Evolutionary conservation across 2,329 filamentous ascomycete genomes (phyloP), one percentile per base, ranked within the genome.

Genomic region (Talaromyces sp.): DNA sequence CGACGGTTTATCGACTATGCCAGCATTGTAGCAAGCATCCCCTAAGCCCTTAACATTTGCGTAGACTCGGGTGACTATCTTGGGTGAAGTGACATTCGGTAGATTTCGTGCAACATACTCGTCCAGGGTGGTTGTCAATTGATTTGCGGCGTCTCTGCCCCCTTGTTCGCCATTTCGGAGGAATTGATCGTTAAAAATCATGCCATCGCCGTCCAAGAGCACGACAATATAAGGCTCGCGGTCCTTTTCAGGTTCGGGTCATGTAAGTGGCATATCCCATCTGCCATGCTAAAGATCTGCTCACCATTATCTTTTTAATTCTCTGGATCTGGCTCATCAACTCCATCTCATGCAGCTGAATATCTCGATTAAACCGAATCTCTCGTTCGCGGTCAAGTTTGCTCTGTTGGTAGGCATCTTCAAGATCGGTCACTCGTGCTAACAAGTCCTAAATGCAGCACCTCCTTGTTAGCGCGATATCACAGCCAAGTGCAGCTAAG

Each of bases 121-220:
- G 47, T 74, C 70, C 36, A 85, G 70, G 5, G 74, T 71, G 36
- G 70, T 69, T 62, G 77, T 76, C n/a, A 86, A 76, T 36, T 77
- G 70, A 42, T 73, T 75, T n/a, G 82, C 84, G 39, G 83, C 83
- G 64, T 76, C 77, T 62, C 76, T 80, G 22, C 84, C 84, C 58
- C 84, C 84, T 58, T 75, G 68, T 71, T 82, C 81, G 33, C 82
- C 83, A 54, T 76, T 73, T 55, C 76, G 73, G 55, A 85, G 62
- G 58, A 81, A 78, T 19, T 81, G 74, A 59, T 85, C 80, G 52
- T 76, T 73, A 66, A 86, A 85, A 64, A 85, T 77, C 71, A 84
- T 80, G 52, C 79, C 81, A 65, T 85, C 81, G 47, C 82, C 83
- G 65, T 86, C 83, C 55, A 86, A 75, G 39, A 86, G 73, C 33